Base-by-base conservation (phyloP, 192 early-diverging fungal genomes). In the Kappamyces sp. region DNA sequence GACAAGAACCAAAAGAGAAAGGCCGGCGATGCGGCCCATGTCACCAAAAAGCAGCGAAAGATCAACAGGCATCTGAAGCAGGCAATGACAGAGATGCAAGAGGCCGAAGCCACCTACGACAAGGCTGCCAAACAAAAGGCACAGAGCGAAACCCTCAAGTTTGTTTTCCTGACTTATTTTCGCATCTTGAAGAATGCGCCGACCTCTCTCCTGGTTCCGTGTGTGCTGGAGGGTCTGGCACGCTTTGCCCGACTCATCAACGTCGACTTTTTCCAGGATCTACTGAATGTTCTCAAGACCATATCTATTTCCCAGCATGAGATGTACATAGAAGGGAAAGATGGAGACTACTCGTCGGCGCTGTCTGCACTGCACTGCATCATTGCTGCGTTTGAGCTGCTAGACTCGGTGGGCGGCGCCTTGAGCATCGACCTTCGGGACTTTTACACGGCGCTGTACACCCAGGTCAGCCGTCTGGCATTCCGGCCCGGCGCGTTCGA, bases 241-340 rank as follows among this genome's bases (percentile, higher is more conserved):
- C 77, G 83, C 59, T 98, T 93, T 75, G 89, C 94, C 8, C 96
- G 96, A 69, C 69, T 98, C 38, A 98, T 98, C 69, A 93, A 88
- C 61, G 84, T 98, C 29, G 94, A 98, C 57, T 95, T 94, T 57
- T 98, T 95, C 68, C 75, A 84, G 4, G 94, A 96, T 68, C 69
- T 98, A 62, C 68, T 98, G 45, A 74, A 84, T 29, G 75, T 88
- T 15, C 75, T 98, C 30, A 89, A 90, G 64, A 83, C 79, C 43
- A 90, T 96, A 15, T 86, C 89, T 74, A 67, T 75, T 42, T 73
- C 74, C 2, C 77, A 86, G 50, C 72, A 82, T 31, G 80, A 80
- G 53, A 75, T 70, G 1, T 75, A 85, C 15, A 54, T 59, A 5
- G 59, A 57, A 5, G 79, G 68, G 0, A 54, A 76, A 3, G 50